Evolutionary conservation across 257 asterid species (phyloP).

Genomic region (Solanum stenotomum): DNA sequence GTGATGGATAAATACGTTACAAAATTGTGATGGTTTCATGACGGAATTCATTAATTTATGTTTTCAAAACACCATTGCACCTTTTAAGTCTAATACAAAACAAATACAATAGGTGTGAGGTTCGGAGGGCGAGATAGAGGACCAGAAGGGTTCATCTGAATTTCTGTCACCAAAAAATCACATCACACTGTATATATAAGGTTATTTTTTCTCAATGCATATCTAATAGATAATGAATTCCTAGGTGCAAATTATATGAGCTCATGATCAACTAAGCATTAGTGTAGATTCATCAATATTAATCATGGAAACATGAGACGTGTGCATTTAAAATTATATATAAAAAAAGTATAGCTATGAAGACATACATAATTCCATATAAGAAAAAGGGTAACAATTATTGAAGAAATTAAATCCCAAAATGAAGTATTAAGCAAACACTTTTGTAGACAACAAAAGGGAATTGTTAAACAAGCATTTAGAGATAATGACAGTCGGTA

Average conservation of each 20-base stretch:
- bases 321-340: constrained; percentile 7
- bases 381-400: constrained; percentile 33
- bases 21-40: background rate
- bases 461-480: constrained; percentile 7
- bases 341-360: background rate
- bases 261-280: background rate
- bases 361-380: constrained; percentile 46
- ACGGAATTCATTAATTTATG: background rate
- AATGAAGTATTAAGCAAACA: constrained; percentile 13
- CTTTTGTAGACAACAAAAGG: constrained; percentile 11
- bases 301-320: constrained; percentile 61
- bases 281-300: constrained; percentile 17
- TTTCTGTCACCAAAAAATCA: background rate
- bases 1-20: background rate
- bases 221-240: background rate
- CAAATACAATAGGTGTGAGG: background rate
- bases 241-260: background rate
- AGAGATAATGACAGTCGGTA: constrained; percentile 26
- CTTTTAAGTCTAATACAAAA: background rate
- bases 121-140: background rate
- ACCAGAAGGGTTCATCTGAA: background rate
- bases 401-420: constrained; percentile 12
- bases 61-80: background rate
- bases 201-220: background rate
- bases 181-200: no score